Evolutionary conservation across 176 grass and related monocot genomes (phyloP), one percentile per base, ranked within the genome.

Genomic region (Leersia perrieri): DNA sequence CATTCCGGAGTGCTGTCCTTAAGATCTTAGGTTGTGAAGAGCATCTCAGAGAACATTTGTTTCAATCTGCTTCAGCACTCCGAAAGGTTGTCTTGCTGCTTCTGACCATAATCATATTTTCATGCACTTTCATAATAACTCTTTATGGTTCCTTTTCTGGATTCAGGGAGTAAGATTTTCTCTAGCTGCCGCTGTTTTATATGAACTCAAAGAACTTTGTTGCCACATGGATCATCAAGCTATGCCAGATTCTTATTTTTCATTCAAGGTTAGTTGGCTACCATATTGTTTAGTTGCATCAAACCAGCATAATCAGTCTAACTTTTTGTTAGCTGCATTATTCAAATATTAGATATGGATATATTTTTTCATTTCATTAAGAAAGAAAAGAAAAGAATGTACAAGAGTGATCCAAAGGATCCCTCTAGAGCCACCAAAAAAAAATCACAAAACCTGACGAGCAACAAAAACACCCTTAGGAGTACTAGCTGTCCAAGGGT

Each of bases 81-180:
- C 91, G 94, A 23, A 97, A 97, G 91, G 94, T 97, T 68, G n/a
- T 66, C 26, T 29, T n/a, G 31, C 69, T 89, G 11, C 78, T 72
- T 61, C 66, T 57, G 11, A 77, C 44, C 68, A 23, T 45, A 28
- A 22, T 31, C n/a, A 80, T 47, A 60, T 26, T 78, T 70, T 72
- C 82, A 60, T 71, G 31, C 62, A 73, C 23, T 41, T 45, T 36
- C 29, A 35, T 70, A 16, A 58, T 70, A 16, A 1, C 66, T 67
- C 36, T 83, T 72, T 87, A 10, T 77, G 51, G 68, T 63, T 78
- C 35, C 73, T 79, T 73, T 78, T 84, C 16, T 91, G 66, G 41
- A 68, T 88, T 61, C 89, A 97, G 94, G 94, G 94, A 66, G 86
- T 79, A 69, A 92, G 91, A 80, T 97, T 97, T 88, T 94, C 94